Evolutionary conservation across 169 alveolate genomes (phyloP).

Genomic region (Cryptosporidium tyzzeri): DNA sequence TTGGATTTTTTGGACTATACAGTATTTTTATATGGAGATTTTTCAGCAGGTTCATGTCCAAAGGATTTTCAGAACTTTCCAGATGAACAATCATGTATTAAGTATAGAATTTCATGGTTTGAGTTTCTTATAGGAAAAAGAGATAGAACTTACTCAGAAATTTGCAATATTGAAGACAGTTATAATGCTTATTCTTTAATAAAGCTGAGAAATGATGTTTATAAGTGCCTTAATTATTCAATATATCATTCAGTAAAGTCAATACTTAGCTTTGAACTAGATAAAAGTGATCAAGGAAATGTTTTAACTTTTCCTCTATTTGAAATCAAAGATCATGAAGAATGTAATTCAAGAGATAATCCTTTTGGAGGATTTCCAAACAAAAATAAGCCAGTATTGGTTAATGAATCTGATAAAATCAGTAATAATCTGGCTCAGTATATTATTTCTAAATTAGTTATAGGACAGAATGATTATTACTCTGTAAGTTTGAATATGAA

Average conservation of each 20-base stretch:
- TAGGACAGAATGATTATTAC: conserved; percentile 63
- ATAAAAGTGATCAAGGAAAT: background rate
- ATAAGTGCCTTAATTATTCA: conserved; percentile 42
- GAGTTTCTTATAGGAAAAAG: conserved; percentile 42
- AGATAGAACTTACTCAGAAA: conserved; percentile 6
- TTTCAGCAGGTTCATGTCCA: conserved; percentile 64
- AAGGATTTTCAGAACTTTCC: conserved; percentile 51
- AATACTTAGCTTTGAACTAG: background rate
- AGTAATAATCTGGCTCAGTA: conserved; percentile 11
- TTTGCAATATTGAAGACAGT: conserved; percentile 45
- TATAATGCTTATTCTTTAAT: conserved; percentile 61
- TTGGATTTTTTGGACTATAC: conserved; percentile 54
- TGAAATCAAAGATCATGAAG: background rate
- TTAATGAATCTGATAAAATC: conserved; percentile 14
- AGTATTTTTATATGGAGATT: conserved; percentile 58
- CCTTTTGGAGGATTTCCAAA: background rate
- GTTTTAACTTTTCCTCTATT: background rate
- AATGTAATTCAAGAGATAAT: background rate
- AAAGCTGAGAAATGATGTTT: conserved; percentile 67
- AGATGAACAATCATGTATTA: background rate
- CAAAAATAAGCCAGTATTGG: background rate
- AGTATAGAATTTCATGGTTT: conserved; percentile 57
- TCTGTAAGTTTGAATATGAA: conserved; percentile 26
- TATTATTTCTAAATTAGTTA: conserved; percentile 29
- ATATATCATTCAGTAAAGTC: conserved; percentile 34